Evolutionary conservation across 305 asterid species (phyloP).

Genomic region (Fraxinus paxiana): DNA sequence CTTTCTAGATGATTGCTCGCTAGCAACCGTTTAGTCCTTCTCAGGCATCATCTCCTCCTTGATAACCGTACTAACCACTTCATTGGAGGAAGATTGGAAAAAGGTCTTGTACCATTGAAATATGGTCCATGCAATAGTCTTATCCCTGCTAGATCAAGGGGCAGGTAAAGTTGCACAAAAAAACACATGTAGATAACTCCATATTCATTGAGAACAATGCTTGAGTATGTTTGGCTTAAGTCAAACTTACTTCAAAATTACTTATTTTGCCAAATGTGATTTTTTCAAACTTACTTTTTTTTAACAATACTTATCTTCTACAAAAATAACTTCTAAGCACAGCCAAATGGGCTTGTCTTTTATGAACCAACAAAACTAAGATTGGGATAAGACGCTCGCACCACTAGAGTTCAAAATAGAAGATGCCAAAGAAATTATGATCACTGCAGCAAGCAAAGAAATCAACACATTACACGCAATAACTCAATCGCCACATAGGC

Average conservation of each 20-base stretch:
- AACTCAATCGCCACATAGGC: neutral
- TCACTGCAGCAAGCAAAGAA: neutral
- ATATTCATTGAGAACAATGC: neutral
- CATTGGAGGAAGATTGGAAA: neutral
- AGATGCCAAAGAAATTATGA: neutral
- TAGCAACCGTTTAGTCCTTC: neutral
- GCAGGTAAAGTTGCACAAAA: neutral
- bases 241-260: neutral
- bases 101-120: neutral
- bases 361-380: neutral
- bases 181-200: neutral
- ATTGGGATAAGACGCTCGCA: neutral
- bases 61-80: neutral
- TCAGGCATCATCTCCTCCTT: neutral
- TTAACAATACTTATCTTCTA: neutral
- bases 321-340: neutral
- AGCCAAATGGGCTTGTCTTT: neutral
- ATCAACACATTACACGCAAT: neutral
- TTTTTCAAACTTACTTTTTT: neutral
- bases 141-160: neutral
- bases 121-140: neutral
- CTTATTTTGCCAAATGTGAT: neutral
- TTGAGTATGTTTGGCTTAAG: neutral
- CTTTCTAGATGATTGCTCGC: neutral
- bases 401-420: neutral